phyloP scores from a whole-genome alignment of 2,329 filamentous ascomycete species.

The Trichoderma asperellum region DNA sequence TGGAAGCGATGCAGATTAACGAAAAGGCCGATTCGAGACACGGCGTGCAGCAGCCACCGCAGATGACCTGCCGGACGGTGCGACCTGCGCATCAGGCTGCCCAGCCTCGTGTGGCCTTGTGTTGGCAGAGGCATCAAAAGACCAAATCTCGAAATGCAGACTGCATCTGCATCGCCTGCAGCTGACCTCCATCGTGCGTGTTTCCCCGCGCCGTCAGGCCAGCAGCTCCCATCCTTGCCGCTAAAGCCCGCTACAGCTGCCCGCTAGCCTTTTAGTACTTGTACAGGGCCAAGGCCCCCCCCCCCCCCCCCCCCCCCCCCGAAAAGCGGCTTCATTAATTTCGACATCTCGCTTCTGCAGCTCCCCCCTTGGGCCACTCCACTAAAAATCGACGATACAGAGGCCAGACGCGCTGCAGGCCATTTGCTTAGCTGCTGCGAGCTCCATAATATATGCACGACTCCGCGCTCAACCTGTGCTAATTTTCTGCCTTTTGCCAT shows the following conservation, averaged over 20 bases:
- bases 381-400: neutral
- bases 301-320: slow-evolving; percentile 9
- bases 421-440: neutral
- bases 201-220: slow-evolving; percentile 13
- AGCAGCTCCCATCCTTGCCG: neutral
- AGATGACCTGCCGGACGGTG: neutral
- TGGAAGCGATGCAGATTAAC: neutral
- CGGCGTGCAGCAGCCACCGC: neutral
- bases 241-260: neutral
- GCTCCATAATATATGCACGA: neutral
- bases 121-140: too few species aligned
- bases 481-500: slow-evolving; percentile 14
- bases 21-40: slow-evolving; percentile 3
- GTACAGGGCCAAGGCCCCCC: slow-evolving; percentile 13
- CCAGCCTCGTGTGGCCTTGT: neutral
- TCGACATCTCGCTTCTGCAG: slow-evolving; percentile 19
- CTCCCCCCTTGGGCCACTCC: slow-evolving; percentile 9
- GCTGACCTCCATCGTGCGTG: neutral
- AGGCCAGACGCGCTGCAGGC: neutral
- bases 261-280: slow-evolving; percentile 1
- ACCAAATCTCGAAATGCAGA: too few species aligned
- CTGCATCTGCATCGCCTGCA: neutral
- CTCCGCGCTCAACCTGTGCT: neutral
- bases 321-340: slow-evolving; percentile 14
- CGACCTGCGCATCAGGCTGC: neutral